Evolutionary conservation across 1,139 yeast genomes (phyloP).

Genomic region (Groenewaldozyma sp.): DNA sequence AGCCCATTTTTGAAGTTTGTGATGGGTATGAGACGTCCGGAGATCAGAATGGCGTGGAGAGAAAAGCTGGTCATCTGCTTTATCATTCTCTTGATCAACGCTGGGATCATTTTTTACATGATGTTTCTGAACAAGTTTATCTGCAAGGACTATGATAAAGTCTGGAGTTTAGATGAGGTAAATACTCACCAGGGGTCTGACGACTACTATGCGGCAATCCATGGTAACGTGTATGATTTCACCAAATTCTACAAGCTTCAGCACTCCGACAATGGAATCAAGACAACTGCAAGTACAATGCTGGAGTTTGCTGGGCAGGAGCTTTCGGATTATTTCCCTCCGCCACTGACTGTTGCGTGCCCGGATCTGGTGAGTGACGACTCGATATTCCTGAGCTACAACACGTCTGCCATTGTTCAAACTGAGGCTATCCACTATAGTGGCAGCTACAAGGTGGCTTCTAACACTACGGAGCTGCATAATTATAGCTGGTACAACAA

Average conservation of each 20-base stretch:
- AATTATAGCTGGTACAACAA: conserved; percentile 31
- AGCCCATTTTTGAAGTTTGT: conserved; percentile 26
- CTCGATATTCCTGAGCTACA: conserved; percentile 22
- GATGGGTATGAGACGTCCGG: conserved; percentile 32
- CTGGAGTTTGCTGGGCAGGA: conserved; percentile 33
- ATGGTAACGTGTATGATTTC: conserved; percentile 34
- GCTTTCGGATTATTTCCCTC: conserved; percentile 32
- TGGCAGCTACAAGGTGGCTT: conserved; percentile 24
- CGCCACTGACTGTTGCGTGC: conserved; percentile 34
- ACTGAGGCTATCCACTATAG: conserved; percentile 26
- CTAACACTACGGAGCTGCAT: conserved; percentile 26
- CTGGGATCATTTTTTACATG: conserved; percentile 34
- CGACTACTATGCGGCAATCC: conserved; percentile 32
- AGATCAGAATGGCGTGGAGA: conserved; percentile 36
- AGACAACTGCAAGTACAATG: conserved; percentile 26
- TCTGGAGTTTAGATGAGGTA: conserved; percentile 32
- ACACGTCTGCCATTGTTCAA: conserved; percentile 24
- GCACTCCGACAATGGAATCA: conserved; percentile 31
- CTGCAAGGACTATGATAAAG: conserved; percentile 34
- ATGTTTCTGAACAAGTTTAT: conserved; percentile 31
- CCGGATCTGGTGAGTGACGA: conserved; percentile 30
- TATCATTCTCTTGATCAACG: conserved; percentile 29
- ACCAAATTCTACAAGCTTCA: conserved; percentile 32
- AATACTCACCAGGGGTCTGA: conserved; percentile 29
- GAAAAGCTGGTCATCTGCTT: conserved; percentile 32